Conservation (phyloP, 768 basidiomycete species). For the Calocybe cyanea region DNA sequence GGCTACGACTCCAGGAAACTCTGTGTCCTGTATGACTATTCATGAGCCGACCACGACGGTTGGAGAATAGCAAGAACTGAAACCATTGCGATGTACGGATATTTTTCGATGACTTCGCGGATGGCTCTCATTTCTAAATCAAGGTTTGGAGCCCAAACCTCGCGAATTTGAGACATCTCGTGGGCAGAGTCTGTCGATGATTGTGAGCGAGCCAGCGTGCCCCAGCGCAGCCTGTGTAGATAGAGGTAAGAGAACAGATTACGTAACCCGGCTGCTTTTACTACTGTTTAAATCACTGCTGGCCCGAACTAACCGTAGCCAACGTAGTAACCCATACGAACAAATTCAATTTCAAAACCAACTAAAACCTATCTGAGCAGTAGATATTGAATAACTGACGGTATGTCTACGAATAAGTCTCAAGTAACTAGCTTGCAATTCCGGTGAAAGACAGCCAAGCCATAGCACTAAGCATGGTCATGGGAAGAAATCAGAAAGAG, state of each 20-base stretch:
- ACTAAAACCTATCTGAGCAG: too few relatives aligned
- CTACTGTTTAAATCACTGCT: background rate
- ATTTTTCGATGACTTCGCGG: conserved; percentile 81
- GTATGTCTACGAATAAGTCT: too few relatives aligned
- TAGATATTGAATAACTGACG: too few relatives aligned
- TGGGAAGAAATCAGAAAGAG: background rate
- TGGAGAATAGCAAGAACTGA: conserved; percentile 19
- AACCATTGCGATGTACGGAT: conserved; percentile 94
- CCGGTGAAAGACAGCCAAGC: conserved; percentile 8
- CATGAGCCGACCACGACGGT: conserved; percentile 17
- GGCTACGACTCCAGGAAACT: conserved; percentile 98
- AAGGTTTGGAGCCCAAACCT: conserved; percentile 94
- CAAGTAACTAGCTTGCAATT: too few relatives aligned
- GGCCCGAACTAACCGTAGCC: too few relatives aligned
- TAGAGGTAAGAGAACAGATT: conserved; percentile 1
- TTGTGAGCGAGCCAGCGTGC: conserved; percentile 18
- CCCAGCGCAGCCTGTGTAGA: background rate
- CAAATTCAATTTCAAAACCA: too few relatives aligned
- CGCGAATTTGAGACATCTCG: conserved; percentile 78
- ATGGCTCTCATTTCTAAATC: conserved; percentile 90
- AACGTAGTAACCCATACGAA: too few relatives aligned
- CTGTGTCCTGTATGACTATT: conserved; percentile 72
- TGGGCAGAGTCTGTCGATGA: conserved; percentile 16
- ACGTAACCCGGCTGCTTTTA: conserved; percentile 4
- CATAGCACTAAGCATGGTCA: conserved; percentile 6